Evolutionary conservation across 1,284 basidiomycete genomes (phyloP).

Genomic region (Apiotrichum porosum): DNA sequence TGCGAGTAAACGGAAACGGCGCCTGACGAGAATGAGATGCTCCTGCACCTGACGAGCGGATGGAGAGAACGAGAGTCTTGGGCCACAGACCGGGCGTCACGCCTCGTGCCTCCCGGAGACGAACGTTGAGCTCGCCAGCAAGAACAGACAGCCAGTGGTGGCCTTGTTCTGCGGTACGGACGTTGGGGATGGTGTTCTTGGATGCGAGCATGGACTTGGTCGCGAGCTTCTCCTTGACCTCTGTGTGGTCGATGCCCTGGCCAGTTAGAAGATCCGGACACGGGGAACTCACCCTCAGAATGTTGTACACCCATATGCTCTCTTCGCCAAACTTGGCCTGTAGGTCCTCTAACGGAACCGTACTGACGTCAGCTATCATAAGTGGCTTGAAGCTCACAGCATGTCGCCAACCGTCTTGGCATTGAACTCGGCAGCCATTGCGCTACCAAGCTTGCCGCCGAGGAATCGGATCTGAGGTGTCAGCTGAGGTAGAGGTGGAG

Average conservation of each 20-base stretch:
- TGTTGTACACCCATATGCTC: conserved; percentile 83
- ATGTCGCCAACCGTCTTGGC: conserved; percentile 84
- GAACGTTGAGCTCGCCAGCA: conserved; percentile 78
- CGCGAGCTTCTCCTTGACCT: conserved; percentile 81
- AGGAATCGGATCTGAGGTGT: conserved; percentile 75
- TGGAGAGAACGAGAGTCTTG: conserved; percentile 76
- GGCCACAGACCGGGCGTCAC: conserved; percentile 78
- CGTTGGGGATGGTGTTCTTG: conserved; percentile 77
- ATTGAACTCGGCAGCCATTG: conserved; percentile 80
- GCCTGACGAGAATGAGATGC: conserved; percentile 68
- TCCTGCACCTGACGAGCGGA: conserved; percentile 61
- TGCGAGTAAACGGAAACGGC: conserved; percentile 70
- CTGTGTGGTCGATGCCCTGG: conserved; percentile 82
- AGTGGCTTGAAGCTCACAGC: conserved; percentile 54
- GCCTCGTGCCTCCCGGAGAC: conserved; percentile 76
- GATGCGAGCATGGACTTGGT: conserved; percentile 90
- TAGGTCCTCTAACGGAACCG: conserved; percentile 52
- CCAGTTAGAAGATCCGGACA: conserved; percentile 2
- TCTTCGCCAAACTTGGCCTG: conserved; percentile 55
- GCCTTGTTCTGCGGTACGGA: conserved; percentile 68
- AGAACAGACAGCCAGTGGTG: conserved; percentile 87
- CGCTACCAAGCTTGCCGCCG: conserved; percentile 88
- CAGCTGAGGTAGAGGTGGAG: background rate
- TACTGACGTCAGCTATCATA: conserved; percentile 30
- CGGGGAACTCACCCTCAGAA: conserved; percentile 47